phyloP scores from a whole-genome alignment of 371 early-diverging fungal genomes.

The Spiromyces aspiralis region DNA sequence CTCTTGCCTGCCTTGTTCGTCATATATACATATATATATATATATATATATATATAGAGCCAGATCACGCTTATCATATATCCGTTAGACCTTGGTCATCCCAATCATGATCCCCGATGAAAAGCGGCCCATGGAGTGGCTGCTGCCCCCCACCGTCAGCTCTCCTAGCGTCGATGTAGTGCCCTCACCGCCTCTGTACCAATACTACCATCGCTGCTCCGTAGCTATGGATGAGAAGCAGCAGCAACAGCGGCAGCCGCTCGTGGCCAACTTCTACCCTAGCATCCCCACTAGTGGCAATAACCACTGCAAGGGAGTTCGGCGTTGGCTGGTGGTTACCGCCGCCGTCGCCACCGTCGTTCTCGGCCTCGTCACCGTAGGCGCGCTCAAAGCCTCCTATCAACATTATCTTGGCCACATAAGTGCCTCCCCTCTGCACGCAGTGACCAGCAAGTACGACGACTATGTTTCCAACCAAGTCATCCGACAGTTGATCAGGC shows the following conservation, averaged over 20 bases:
- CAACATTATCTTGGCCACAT: too few species aligned
- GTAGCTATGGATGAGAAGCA: too few species aligned
- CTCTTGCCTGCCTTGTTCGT: too few species aligned
- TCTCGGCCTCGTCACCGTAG: background rate
- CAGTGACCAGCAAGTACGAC: background rate
- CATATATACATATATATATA: too few species aligned
- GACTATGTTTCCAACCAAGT: background rate
- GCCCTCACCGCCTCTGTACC: too few species aligned
- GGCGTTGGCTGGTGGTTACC: too few species aligned
- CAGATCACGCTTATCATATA: too few species aligned
- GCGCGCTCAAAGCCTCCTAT: too few species aligned
- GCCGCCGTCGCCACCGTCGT: background rate
- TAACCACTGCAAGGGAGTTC: background rate
- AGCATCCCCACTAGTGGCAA: background rate
- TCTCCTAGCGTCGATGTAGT: too few species aligned
- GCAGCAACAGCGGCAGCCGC: background rate
- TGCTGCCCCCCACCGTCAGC: background rate
- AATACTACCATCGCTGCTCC: too few species aligned
- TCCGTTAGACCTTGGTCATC: too few species aligned
- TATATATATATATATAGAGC: too few species aligned
- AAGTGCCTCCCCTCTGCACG: background rate
- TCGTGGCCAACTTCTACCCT: background rate
- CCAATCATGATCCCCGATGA: background rate
- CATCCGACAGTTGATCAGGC: background rate
- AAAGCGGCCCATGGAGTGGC: background rate